phyloP scores from a whole-genome alignment of 805 yeast genomes.

The Yamadazyma takamatsuzukensis region DNA sequence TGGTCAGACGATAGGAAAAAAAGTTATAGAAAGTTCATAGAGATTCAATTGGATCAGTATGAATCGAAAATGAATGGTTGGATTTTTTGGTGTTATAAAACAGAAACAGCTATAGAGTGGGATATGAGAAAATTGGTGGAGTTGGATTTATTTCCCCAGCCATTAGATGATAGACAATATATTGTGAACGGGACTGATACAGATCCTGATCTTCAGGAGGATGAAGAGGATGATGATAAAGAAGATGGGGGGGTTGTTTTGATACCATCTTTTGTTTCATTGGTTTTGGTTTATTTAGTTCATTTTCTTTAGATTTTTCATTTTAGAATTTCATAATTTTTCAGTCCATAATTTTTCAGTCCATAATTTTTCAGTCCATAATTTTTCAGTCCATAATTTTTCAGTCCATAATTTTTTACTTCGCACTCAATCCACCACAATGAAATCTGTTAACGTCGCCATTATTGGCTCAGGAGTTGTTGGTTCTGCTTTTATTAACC shows the following conservation, averaged over 20 bases:
- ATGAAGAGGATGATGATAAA: conserved; percentile 5
- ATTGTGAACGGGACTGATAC: conserved; percentile 32
- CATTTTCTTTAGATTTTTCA: not conserved
- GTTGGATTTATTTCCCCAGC: conserved; percentile 57
- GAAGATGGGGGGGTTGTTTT: conserved; percentile 1
- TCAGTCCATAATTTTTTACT: too few species aligned
- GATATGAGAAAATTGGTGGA: conserved; percentile 55
- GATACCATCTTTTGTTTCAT: not conserved
- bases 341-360: not conserved
- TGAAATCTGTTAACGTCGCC: conserved; percentile 39
- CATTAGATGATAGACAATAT: conserved; percentile 40
- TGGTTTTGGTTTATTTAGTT: not conserved
- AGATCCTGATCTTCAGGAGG: conserved; percentile 10
- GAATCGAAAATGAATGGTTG: conserved; percentile 49
- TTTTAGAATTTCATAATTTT: not conserved
- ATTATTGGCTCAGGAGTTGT: conserved; percentile 85
- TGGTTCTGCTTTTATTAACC: conserved; percentile 86
- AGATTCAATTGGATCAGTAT: conserved; percentile 57
- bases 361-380: not conserved
- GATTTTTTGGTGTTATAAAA: conserved; percentile 72
- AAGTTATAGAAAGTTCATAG: conserved; percentile 51
- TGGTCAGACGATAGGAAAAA: conserved; percentile 45
- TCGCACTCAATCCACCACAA: conserved; percentile 1
- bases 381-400: too few species aligned
- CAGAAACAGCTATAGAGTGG: conserved; percentile 68